Conservation (phyloP, 768 basidiomycete genomes). For the Leccinum aurantiacum region DNA sequence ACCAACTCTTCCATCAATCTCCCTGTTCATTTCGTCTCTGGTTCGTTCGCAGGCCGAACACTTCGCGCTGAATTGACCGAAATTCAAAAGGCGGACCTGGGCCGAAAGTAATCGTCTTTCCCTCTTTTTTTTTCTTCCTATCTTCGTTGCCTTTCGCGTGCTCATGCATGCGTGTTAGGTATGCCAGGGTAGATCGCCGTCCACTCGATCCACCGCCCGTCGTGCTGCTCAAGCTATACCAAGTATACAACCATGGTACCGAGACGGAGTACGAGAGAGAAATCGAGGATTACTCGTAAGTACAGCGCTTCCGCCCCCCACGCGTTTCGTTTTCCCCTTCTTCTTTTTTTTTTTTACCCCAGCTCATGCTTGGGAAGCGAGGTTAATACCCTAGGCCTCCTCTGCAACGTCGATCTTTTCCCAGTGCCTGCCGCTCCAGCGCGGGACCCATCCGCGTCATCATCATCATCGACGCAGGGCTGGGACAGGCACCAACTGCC, state of each 20-base stretch:
- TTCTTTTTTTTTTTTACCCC: too few species aligned
- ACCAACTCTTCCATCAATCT: slow-evolving; percentile 29
- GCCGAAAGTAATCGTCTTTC: slow-evolving; percentile 52
- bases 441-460: slow-evolving; percentile 4
- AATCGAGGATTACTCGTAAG: slow-evolving; percentile 50
- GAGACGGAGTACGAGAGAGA: slow-evolving; percentile 46
- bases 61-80: slow-evolving; percentile 57
- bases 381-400: slow-evolving; percentile 60
- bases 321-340: not conserved
- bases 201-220: slow-evolving; percentile 70
- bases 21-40: slow-evolving; percentile 56
- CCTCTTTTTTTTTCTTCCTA: not conserved
- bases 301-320: not conserved
- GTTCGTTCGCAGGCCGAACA: slow-evolving; percentile 58
- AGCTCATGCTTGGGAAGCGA: slow-evolving; percentile 42
- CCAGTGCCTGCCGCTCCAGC: slow-evolving; percentile 43
- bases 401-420: slow-evolving; percentile 79
- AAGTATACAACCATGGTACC: slow-evolving; percentile 42
- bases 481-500: slow-evolving; percentile 15
- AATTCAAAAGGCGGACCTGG: slow-evolving; percentile 65
- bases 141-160: not conserved
- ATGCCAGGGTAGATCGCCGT: slow-evolving; percentile 60
- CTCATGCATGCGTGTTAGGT: slow-evolving; percentile 35
- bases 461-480: slow-evolving; percentile 1
- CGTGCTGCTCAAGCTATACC: slow-evolving; percentile 51